A percentile compares a stretch with the other conserved stretches of the same genome.
These are phyloP conservation scores for Piloderma croceum DNA, from an alignment of 768 basidiomycete species.

Conservation along the genomic window DNA sequence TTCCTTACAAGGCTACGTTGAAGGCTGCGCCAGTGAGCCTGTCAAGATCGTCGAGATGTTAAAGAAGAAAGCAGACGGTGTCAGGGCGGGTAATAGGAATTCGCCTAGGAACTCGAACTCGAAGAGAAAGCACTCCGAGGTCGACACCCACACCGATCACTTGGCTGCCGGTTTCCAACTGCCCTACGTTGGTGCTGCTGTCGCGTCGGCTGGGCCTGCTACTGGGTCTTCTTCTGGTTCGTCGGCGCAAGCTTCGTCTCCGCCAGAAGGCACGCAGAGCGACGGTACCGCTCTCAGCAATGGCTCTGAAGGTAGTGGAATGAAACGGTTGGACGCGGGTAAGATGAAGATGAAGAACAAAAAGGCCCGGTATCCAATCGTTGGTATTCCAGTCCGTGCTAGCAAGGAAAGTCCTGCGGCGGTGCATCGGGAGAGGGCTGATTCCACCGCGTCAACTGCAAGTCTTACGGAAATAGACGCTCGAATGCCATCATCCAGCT, in stretches of 20 bases:
- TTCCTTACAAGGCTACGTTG: slow-evolving; percentile 27
- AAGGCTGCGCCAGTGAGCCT: slow-evolving; percentile 31
- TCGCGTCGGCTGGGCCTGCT: slow-evolving; percentile 19
- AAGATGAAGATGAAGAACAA: slow-evolving; percentile 15
- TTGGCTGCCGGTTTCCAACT: slow-evolving; percentile 39
- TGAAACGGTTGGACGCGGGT: slow-evolving; percentile 12
- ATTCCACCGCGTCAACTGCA: too few species aligned
- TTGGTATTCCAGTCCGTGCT: slow-evolving; percentile 7
- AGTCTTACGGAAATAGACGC: too few species aligned
- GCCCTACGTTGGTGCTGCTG: slow-evolving; percentile 37
- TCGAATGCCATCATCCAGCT: too few species aligned
- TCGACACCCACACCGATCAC: slow-evolving; percentile 5
- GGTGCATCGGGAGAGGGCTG: too few species aligned
- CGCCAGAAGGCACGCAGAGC: slow-evolving; percentile 2
- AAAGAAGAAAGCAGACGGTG: slow-evolving; percentile 37
- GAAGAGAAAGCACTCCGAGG: slow-evolving; percentile 1
- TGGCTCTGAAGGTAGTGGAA: slow-evolving; percentile 5
- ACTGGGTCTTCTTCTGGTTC: slow-evolving; percentile 10
- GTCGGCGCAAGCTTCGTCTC: slow-evolving; percentile 1
- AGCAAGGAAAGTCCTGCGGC: slow-evolving; percentile 5
- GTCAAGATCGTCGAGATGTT: slow-evolving; percentile 35
- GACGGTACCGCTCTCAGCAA: slow-evolving; percentile 1
- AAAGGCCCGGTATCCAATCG: slow-evolving; percentile 8
- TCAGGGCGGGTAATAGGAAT: slow-evolving; percentile 17
- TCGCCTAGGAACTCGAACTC: slow-evolving; percentile 5